phyloP scores from a whole-genome alignment of 2,329 filamentous ascomycete species.

The Colletotrichum orchidophilum region DNA sequence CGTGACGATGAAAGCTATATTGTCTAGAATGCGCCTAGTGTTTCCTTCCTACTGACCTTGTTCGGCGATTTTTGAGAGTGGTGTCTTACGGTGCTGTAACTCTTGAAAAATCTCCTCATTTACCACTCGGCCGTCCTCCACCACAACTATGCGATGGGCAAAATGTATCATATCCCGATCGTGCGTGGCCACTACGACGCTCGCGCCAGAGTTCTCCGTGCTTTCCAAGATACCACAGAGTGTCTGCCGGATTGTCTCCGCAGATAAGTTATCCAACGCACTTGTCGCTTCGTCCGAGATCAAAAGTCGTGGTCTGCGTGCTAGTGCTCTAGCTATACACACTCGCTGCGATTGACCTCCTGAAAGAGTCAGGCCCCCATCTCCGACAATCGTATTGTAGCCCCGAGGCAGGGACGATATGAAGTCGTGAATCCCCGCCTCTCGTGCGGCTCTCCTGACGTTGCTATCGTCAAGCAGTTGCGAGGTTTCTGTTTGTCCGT shows the following conservation, averaged over 20 bases:
- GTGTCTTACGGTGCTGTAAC: constrained; percentile 57
- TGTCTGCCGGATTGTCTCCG: constrained; percentile 70
- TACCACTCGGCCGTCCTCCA: constrained; percentile 73
- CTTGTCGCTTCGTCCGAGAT: constrained; percentile 90
- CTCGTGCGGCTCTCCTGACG: constrained; percentile 61
- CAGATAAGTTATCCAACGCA: constrained; percentile 77
- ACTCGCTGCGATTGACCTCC: constrained; percentile 87
- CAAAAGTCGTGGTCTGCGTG: constrained; percentile 75
- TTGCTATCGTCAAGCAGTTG: constrained; percentile 55
- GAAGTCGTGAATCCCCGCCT: constrained; percentile 79
- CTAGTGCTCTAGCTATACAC: constrained; percentile 81
- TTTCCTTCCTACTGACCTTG: not conserved
- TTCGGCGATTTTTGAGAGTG: constrained; percentile 56
- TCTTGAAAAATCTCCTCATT: constrained; percentile 74
- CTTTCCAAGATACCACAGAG: constrained; percentile 62
- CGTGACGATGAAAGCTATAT: not conserved
- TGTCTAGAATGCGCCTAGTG: not conserved
- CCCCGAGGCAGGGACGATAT: constrained; percentile 71
- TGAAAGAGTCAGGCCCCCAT: constrained; percentile 77
- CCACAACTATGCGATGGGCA: constrained; percentile 76
- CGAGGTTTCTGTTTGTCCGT: constrained; percentile 71
- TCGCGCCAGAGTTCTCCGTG: constrained; percentile 54
- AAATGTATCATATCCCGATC: constrained; percentile 86
- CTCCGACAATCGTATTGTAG: constrained; percentile 75
- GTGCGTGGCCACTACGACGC: constrained; percentile 86